These are phyloP conservation scores for Fusarium equiseti DNA, from an alignment of 2,329 filamentous ascomycete genomes.

Conservation along the genomic window DNA sequence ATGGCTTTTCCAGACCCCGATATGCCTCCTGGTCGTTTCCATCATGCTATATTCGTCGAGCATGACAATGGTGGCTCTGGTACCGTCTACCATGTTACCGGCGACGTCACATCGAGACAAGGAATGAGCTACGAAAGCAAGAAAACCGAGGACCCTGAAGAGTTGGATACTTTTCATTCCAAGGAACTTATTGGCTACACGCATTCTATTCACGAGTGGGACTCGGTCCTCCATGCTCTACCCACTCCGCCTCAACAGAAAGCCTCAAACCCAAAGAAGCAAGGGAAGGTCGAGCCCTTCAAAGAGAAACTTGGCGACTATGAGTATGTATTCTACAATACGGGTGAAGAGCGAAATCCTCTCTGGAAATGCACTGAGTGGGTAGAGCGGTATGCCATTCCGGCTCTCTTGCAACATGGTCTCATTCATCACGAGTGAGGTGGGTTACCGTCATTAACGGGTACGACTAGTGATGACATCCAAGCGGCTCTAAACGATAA, in stretches of 20 bases:
- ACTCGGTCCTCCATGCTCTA: background rate
- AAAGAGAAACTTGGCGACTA: fast-evolving
- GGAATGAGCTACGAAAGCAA: background rate
- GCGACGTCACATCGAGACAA: background rate
- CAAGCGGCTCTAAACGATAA: too few species aligned
- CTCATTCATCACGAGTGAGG: background rate
- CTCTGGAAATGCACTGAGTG: constrained; percentile 9
- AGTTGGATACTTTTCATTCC: fast-evolving
- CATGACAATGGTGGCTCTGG: background rate
- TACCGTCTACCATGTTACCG: background rate
- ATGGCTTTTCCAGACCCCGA: background rate
- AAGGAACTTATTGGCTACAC: background rate
- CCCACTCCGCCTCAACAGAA: background rate
- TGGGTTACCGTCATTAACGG: too few species aligned
- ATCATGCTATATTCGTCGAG: background rate
- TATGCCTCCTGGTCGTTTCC: background rate
- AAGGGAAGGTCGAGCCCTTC: background rate
- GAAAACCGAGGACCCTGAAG: fast-evolving
- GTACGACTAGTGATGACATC: too few species aligned
- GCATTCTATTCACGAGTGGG: fast-evolving
- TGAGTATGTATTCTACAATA: background rate
- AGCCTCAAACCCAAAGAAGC: background rate
- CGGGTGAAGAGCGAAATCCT: background rate
- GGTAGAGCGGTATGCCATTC: background rate
- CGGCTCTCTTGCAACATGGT: background rate